Percentiles rank a stretch among this genome's conserved stretches.
Conservation (phyloP, 306 rosid species). For the Hippophae rhamnoides region DNA sequence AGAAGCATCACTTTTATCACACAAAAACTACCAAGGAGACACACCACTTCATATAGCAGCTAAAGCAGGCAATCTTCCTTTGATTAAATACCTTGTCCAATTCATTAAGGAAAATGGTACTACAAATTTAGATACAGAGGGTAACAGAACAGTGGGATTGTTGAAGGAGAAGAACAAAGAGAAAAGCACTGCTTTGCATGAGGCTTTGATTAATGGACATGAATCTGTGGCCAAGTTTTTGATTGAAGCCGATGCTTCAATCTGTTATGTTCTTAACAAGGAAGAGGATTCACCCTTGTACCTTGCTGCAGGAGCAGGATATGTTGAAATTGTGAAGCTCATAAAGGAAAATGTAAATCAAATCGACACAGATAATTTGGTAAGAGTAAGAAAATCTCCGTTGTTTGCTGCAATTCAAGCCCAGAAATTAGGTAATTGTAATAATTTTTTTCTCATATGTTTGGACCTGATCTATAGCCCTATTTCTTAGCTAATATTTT, state of each 20-base stretch:
- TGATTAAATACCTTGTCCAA: neutral
- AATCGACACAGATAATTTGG: neutral
- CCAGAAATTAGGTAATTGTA: neutral
- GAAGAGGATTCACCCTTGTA: conserved; percentile 12
- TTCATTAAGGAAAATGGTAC: neutral
- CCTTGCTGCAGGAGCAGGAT: conserved; percentile 16
- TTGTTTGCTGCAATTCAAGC: neutral
- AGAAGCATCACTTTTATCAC: neutral
- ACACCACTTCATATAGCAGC: conserved; percentile 22
- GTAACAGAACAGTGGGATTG: neutral
- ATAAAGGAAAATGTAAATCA: neutral
- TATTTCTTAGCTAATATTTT: too few relatives aligned
- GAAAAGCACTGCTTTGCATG: conserved; percentile 24
- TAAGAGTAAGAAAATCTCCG: neutral
- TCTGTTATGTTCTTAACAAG: neutral
- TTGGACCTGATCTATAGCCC: too few relatives aligned
- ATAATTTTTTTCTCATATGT: neutral
- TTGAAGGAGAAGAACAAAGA: neutral
- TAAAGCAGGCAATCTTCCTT: neutral
- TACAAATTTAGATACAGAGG: neutral
- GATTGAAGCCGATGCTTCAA: conserved; percentile 3
- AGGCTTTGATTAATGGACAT: conserved; percentile 9
- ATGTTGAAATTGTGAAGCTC: neutral
- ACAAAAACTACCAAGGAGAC: conserved; percentile 8
- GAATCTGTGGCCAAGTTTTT: neutral